Conservation (phyloP, 306 rosid species). For the Quillaja saponaria region DNA sequence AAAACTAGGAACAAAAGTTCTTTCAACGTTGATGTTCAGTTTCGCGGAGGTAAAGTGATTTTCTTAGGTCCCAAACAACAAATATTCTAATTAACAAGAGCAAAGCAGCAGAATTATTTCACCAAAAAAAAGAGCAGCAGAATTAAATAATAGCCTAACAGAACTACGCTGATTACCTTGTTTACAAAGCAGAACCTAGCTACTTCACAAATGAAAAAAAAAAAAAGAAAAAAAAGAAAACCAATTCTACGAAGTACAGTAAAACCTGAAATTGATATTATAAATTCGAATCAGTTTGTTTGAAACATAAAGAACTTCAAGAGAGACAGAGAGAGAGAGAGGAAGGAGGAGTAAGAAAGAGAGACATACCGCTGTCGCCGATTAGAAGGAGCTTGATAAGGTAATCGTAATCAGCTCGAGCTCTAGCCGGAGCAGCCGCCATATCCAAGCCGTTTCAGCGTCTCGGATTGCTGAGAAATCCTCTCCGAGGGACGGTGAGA, state of each 20-base stretch:
- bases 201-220: no score
- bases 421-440: conserved; percentile 29
- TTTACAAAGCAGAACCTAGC: no score
- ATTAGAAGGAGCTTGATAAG: conserved; percentile 40
- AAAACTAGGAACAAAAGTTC: no score
- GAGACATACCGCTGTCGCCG: conserved; percentile 34
- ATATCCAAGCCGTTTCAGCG: not conserved
- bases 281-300: not conserved
- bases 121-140: no score
- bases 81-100: not conserved
- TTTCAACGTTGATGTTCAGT: no score
- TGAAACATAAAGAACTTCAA: not conserved
- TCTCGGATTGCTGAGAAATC: no score
- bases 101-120: not conserved
- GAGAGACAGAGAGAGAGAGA: not conserved
- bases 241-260: not conserved
- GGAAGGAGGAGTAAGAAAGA: not conserved
- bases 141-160: no score
- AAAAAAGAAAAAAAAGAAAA: no score
- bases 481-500: not conserved
- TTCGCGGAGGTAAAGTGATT: not conserved
- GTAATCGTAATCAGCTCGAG: conserved; percentile 35
- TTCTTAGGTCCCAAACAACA: conserved; percentile 5
- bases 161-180: no score
- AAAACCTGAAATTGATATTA: not conserved